Evolutionary conservation across 768 basidiomycete species (phyloP), one percentile per base, ranked within the genome.

Genomic region (Tephrocybe sp.): DNA sequence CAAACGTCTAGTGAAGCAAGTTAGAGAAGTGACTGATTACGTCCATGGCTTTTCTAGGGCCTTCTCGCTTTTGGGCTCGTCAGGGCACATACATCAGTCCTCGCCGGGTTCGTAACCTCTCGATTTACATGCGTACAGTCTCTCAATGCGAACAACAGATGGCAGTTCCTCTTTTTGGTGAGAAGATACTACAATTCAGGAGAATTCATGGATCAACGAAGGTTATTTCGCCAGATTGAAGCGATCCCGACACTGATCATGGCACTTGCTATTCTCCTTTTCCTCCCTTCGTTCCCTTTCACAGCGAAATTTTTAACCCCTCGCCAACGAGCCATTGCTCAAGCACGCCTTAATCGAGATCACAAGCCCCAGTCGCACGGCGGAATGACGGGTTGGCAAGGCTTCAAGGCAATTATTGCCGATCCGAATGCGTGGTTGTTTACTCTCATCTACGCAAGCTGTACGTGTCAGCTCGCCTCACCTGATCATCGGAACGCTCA

Each of bases 91-190:
- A 80, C 79, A 0, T 68, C 72, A 0, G n/a, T 71, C 9, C 61
- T 77, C 0, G 53, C 47, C 22, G 75, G 75, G 72, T 76, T 48
- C 7, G 64, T 57, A 29, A 10, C 21, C 11, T 23, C 31, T 38
- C 13, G 3, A 31, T 5, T 30, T 16, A 37, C 12, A 49, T 19
- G 10, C 12, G 8, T 50, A 63, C 5, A 38, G 30, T 57, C 54
- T 30, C 9, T 16, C 24, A 34, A 25, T 9, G 10, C 18, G 13
- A 45, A 24, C 16, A 24, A 9, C 41, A 79, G 79, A 46, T 82
- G 79, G 80, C 80, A 82, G 54, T 82, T 81, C 55, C 68, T 82
- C 19, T 82, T 79, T 61, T 69, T 82, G 13, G 78, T 78, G 51
- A 34, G 33, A 10, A 15, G 27, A 11, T 5, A 29, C 13, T 34